Evolutionary conservation across 768 basidiomycete species (phyloP).

Genomic region (Rhodotorula paludigena): DNA sequence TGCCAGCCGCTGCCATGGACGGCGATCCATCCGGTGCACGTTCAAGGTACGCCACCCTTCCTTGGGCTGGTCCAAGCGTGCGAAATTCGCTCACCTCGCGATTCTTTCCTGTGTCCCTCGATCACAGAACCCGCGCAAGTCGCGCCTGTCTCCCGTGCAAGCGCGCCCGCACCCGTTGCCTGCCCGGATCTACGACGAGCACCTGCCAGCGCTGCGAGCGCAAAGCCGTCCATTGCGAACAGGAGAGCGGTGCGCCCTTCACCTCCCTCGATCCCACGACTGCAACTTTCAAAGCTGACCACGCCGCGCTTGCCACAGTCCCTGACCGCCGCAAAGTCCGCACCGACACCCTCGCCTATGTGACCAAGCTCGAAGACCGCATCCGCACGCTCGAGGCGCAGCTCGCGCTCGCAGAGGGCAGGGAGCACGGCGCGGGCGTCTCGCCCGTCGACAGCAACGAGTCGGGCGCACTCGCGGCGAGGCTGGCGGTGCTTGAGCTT

Average conservation of each 20-base stretch:
- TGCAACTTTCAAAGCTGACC: background rate
- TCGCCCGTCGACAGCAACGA: background rate
- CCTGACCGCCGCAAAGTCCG: background rate
- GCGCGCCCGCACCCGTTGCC: background rate
- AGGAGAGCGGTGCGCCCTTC: background rate
- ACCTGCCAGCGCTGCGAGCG: background rate
- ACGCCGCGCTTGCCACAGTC: background rate
- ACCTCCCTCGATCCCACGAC: fast-evolving
- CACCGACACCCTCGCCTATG: background rate
- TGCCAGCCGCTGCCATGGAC: too few relatives aligned
- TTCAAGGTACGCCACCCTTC: too few relatives aligned
- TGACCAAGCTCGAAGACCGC: background rate
- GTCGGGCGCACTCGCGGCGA: fast-evolving
- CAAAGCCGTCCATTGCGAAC: background rate
- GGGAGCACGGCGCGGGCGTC: background rate
- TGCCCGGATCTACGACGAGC: background rate
- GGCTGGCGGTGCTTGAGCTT: background rate
- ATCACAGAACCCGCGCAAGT: background rate
- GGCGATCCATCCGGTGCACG: too few relatives aligned
- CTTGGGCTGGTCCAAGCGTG: too few relatives aligned
- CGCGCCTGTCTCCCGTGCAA: background rate
- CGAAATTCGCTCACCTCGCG: too few relatives aligned
- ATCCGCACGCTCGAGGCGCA: background rate
- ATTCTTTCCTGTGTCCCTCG: too few relatives aligned
- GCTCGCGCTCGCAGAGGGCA: background rate